Evolutionary conservation across 495 filamentous ascomycete genomes (phyloP).

Genomic region (Apiosordaria backusii): DNA sequence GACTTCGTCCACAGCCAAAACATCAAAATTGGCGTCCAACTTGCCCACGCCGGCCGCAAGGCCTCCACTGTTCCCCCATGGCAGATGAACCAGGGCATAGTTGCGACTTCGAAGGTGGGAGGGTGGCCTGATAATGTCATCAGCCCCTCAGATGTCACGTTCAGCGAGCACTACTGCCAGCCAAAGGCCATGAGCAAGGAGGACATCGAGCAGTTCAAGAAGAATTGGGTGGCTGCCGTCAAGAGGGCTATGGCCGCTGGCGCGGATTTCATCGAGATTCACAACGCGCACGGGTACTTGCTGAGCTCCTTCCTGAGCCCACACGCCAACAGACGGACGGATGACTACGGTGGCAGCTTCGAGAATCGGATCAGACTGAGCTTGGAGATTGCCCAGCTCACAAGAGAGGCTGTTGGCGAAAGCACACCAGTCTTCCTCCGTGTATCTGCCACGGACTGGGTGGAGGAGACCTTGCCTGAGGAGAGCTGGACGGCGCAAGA

Average conservation of each 20-base stretch:
- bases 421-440: conserved; percentile 60
- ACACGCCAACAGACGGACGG: conserved; percentile 55
- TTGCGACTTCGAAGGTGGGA: conserved; percentile 43
- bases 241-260: conserved; percentile 48
- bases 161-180: conserved; percentile 30
- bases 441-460: conserved; percentile 63
- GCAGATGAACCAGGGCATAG: conserved; percentile 41
- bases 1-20: conserved; percentile 69
- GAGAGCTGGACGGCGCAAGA: conserved; percentile 48
- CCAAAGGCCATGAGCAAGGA: conserved; percentile 47
- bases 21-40: conserved; percentile 70
- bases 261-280: conserved; percentile 55
- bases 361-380: conserved; percentile 59
- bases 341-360: conserved; percentile 63
- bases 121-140: conserved; percentile 68
- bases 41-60: conserved; percentile 77
- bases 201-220: conserved; percentile 49
- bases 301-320: conserved; percentile 48
- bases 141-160: conserved; percentile 49
- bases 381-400: conserved; percentile 51
- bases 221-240: conserved; percentile 48
- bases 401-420: conserved; percentile 48
- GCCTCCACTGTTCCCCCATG: conserved; percentile 66
- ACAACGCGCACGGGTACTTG: conserved; percentile 60
- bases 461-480: conserved; percentile 41